Conservation (phyloP, 129 eudicot species). For the Heracleum sosnowskyi region DNA sequence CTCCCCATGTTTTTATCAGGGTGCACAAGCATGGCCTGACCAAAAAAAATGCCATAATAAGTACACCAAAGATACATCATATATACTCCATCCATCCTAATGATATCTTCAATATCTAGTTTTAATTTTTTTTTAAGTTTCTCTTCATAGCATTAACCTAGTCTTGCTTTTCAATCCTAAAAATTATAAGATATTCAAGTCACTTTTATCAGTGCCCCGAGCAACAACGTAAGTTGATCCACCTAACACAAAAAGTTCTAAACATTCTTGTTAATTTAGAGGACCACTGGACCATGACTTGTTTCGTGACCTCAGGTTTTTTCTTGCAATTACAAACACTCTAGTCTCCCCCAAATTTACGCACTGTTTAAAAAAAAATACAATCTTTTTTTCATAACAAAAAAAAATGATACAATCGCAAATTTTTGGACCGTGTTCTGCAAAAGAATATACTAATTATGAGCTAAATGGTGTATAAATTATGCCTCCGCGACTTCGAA, state of each 20-base stretch:
- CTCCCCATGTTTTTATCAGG: constrained; percentile 99
- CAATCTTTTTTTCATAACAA: neutral
- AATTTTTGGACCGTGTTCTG: neutral
- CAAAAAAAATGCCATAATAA: neutral
- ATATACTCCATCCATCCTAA: neutral
- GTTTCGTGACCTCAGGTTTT: neutral
- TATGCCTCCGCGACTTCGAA: neutral
- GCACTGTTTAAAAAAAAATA: too few species aligned
- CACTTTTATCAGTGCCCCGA: neutral
- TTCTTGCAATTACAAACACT: neutral
- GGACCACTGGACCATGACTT: neutral
- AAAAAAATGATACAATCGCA: neutral
- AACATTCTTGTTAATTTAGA: too few species aligned
- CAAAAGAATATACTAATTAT: neutral
- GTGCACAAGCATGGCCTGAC: constrained; percentile 95
- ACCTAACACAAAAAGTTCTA: neutral
- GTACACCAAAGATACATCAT: neutral
- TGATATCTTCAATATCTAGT: neutral
- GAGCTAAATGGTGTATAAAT: neutral
- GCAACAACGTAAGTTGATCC: neutral
- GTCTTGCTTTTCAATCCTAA: neutral
- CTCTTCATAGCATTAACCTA: neutral
- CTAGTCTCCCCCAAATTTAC: neutral
- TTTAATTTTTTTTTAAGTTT: neutral
- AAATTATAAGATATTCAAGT: too few species aligned